A percentile compares a stretch with the other conserved stretches of the same genome.
These are phyloP conservation scores for Magnolia officinalis DNA, from an alignment of 164 flowering plant genomes.

Conservation along the genomic window DNA sequence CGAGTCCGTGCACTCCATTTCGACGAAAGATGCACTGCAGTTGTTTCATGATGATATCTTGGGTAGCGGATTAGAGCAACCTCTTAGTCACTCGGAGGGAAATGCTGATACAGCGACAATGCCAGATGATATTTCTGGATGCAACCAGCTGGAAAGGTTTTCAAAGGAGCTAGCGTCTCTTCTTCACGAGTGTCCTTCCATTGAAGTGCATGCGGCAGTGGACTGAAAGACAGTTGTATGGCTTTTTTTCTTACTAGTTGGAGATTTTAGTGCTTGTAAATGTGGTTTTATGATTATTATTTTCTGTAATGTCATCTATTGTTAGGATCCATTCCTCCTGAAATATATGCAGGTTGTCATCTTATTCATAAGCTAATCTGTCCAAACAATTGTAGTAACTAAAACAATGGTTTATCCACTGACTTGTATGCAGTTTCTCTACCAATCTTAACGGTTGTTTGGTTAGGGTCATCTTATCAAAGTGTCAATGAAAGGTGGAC, in stretches of 20 bases:
- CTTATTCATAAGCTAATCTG: too few species aligned
- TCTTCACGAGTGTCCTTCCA: constrained; percentile 38
- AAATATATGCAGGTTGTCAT: too few species aligned
- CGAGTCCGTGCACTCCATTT: constrained; percentile 46
- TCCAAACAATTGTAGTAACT: too few species aligned
- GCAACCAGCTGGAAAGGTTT: constrained; percentile 31
- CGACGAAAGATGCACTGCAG: constrained; percentile 52
- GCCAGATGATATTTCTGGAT: constrained; percentile 23
- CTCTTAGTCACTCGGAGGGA: constrained; percentile 13
- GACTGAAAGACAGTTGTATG: constrained; percentile 12
- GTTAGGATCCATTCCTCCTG: too few species aligned
- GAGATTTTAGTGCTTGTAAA: too few species aligned
- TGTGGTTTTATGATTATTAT: too few species aligned
- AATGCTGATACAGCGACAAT: background rate
- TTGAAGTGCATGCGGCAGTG: constrained; percentile 26
- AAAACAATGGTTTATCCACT: too few species aligned
- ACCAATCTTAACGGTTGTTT: too few species aligned
- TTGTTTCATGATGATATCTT: constrained; percentile 40
- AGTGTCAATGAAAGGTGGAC: too few species aligned
- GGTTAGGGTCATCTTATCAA: too few species aligned
- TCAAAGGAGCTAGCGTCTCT: constrained; percentile 34
- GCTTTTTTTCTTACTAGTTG: background rate
- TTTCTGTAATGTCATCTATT: too few species aligned
- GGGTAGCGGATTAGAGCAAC: constrained; percentile 21
- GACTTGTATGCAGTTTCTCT: too few species aligned